phyloP scores from a whole-genome alignment of 805 yeast species.

The Candida andamanensis region DNA sequence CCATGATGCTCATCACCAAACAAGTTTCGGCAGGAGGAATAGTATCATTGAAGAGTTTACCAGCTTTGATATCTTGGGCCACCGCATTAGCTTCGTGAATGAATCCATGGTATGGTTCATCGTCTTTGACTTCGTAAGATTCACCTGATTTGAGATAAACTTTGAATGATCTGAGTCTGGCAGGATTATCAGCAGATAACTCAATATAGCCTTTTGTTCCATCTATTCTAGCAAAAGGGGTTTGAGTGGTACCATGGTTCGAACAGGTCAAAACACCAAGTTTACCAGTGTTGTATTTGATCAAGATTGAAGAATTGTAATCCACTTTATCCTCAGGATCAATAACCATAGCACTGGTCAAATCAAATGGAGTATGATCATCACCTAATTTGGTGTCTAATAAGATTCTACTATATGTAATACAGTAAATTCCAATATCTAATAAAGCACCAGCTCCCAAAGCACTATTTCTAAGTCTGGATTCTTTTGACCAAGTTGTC shows the following conservation, averaged over 20 bases:
- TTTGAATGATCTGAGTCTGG: constrained; percentile 22
- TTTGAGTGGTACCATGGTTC: constrained; percentile 21
- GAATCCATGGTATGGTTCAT: constrained; percentile 42
- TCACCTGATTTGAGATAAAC: constrained; percentile 26
- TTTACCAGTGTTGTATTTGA: constrained; percentile 35
- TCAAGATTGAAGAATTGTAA: constrained; percentile 31
- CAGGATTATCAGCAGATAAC: constrained; percentile 27
- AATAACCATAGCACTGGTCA: constrained; percentile 30
- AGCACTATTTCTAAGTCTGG: constrained; percentile 38
- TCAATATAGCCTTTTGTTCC: constrained; percentile 29
- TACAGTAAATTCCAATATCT: constrained; percentile 51
- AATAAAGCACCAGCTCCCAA: constrained; percentile 55
- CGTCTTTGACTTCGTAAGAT: constrained; percentile 25
- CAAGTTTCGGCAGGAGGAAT: constrained; percentile 45
- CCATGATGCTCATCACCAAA: constrained; percentile 45
- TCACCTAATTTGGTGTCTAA: constrained; percentile 30
- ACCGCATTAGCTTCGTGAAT: constrained; percentile 54
- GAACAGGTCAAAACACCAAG: constrained; percentile 36
- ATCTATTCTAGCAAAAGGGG: constrained; percentile 28
- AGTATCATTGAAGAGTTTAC: constrained; percentile 29
- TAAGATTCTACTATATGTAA: constrained; percentile 42
- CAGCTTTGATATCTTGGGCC: constrained; percentile 40
- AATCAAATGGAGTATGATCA: constrained; percentile 20
- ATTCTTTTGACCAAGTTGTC: constrained; percentile 22
- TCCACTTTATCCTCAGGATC: constrained; percentile 38